phyloP scores from a whole-genome alignment of 2,329 filamentous ascomycete genomes.

The Fusarium protoensiforme region DNA sequence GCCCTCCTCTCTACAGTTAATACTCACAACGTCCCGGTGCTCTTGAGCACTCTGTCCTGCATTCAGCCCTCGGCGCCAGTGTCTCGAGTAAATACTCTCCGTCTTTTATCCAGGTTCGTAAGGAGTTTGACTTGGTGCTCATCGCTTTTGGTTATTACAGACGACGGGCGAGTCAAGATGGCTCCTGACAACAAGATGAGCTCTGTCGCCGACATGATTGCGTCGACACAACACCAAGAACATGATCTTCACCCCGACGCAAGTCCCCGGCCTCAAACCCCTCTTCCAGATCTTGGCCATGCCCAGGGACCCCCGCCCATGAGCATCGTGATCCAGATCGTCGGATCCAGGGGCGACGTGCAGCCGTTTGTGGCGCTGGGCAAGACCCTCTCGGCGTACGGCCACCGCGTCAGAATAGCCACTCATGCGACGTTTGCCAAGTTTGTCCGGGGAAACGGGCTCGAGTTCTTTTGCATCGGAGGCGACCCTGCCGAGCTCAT shows the following conservation, averaged over 20 bases:
- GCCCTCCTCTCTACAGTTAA: background rate
- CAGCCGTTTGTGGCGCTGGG: slow-evolving; percentile 81
- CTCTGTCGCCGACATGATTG: background rate
- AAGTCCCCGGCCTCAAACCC: background rate
- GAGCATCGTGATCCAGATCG: slow-evolving; percentile 80
- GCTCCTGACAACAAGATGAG: background rate
- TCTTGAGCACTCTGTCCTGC: background rate
- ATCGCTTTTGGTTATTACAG: background rate
- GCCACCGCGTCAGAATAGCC: slow-evolving; percentile 78
- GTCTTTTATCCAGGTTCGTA: background rate
- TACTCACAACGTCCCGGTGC: background rate
- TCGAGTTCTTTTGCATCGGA: slow-evolving; percentile 82
- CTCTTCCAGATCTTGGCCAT: slow-evolving; percentile 74
- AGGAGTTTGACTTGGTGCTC: background rate
- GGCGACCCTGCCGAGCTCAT: slow-evolving; percentile 80
- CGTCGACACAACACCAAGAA: background rate
- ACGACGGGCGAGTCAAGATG: background rate
- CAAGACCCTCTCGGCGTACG: slow-evolving; percentile 71
- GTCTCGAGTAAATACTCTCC: background rate
- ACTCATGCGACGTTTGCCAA: slow-evolving; percentile 76
- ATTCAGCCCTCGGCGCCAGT: background rate
- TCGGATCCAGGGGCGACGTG: slow-evolving; percentile 79
- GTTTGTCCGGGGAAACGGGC: slow-evolving; percentile 75
- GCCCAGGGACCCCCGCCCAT: slow-evolving; percentile 68
- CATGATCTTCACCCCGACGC: background rate